Evolutionary conservation across 2,329 filamentous ascomycete species (phyloP), one percentile per base, ranked within the genome.

Genomic region (Pseudogymnoascus sp.): DNA sequence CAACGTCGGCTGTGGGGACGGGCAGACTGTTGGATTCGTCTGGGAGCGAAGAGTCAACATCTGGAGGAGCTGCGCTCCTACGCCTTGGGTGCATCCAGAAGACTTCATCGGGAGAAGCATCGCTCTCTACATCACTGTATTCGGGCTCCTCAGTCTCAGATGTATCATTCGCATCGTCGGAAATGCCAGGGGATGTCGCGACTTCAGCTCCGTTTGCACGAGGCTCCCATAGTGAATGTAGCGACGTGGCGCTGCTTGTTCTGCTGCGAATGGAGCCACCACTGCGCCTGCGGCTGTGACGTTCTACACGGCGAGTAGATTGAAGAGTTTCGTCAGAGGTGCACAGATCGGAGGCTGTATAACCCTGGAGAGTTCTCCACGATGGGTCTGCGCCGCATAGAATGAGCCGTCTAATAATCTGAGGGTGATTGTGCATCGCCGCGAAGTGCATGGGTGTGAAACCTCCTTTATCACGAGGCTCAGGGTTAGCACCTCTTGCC

Each of bases 401-500:
- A 67, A 92, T 85, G 63, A 96, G 80, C 12, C 88, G 84, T 64
- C 88, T 83, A 12, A 93, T 87, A 67, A 94, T 91, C 71, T 91
- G 86, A 10, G 84, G 78, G 70, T 92, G 87, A 65, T 87, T 84
- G 73, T 89, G 87, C 70, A 95, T 82, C 26, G 89, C 86, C 19
- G 91, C 91, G 71, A 93, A 83, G 73, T 95, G 90, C 77, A 95
- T 81, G 12, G 91, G 86, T 4, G 90, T 91, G 74, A 91, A 93
- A 21, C 91, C 91, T 59, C 88, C 88, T 65, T 86, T 88, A 72
- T 96, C 91, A 62, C 85, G 83, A 38, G 86, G 78, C 69, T 93
- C 86, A 0, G 88, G 85, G 69, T 89, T 88, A 19, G 90, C 90
- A n/a, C 90, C 89, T 66, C 90, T 83, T 8, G 87, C 88, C 19